Conservation (phyloP, 148 eudicot genomes). For the Pharnaceum exiguum region DNA sequence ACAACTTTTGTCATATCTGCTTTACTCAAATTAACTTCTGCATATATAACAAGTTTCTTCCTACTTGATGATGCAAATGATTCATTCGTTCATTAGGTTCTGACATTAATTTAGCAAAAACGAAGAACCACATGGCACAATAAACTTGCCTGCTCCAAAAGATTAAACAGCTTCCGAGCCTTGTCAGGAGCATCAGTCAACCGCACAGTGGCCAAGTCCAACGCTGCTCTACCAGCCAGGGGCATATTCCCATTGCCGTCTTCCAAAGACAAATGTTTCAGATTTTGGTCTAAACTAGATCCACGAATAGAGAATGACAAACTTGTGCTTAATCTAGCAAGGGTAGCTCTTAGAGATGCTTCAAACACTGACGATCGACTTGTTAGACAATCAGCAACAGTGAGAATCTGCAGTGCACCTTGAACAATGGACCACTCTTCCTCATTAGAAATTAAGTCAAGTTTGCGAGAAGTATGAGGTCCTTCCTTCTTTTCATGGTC, state of each 20-base stretch:
- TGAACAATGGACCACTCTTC: conserved; percentile 99
- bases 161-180: conserved; percentile 76
- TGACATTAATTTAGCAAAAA: not conserved
- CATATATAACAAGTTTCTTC: no score
- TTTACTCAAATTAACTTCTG: no score
- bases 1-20: conserved; percentile 1
- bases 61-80: no score
- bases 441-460: conserved; percentile 74
- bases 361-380: conserved; percentile 95
- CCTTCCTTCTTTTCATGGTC: conserved; percentile 74
- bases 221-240: conserved; percentile 53
- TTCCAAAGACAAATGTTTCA: conserved; percentile 31
- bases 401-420: conserved; percentile 91
- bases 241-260: conserved; percentile 53
- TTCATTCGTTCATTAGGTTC: not conserved
- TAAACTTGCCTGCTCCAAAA: conserved; percentile 73
- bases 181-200: conserved; percentile 78
- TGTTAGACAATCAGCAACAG: conserved; percentile 86
- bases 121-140: not conserved
- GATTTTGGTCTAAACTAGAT: conserved; percentile 56
- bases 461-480: conserved; percentile 53
- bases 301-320: conserved; percentile 62
- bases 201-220: conserved; percentile 83
- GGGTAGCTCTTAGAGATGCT: conserved; percentile 90
- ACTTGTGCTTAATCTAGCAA: conserved; percentile 87